Percentiles rank a stretch among this genome's conserved stretches.
Conservation (phyloP, 2,329 filamentous ascomycete species). For the Paecilomyces variotii region DNA sequence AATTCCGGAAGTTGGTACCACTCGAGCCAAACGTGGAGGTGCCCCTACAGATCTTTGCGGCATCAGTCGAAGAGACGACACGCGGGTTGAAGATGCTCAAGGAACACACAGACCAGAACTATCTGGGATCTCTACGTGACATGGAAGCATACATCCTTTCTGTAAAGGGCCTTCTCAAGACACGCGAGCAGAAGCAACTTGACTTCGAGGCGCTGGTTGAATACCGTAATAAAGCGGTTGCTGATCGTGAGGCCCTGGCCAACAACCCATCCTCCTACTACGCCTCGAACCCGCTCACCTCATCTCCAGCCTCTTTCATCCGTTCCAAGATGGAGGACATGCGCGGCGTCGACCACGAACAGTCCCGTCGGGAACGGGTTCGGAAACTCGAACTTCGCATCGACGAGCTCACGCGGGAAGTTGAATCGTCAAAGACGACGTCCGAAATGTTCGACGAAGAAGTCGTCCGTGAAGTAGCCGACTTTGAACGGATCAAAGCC, state of each 20-base stretch:
- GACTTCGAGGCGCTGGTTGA: slow-evolving; percentile 95
- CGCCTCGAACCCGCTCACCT: slow-evolving; percentile 40
- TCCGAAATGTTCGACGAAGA: slow-evolving; percentile 94
- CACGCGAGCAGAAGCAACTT: slow-evolving; percentile 92
- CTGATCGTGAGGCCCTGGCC: slow-evolving; percentile 73
- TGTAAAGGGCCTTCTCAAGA: slow-evolving; percentile 80
- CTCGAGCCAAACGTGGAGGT: slow-evolving; percentile 82
- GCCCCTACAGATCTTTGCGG: slow-evolving; percentile 76
- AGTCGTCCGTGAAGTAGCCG: slow-evolving; percentile 82
- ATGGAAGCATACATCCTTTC: slow-evolving; percentile 93
- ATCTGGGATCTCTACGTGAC: slow-evolving; percentile 82
- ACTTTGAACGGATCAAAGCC: slow-evolving; percentile 95
- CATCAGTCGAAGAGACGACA: slow-evolving; percentile 75
- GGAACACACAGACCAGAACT: slow-evolving; percentile 91
- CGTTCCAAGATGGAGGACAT: slow-evolving; percentile 94
- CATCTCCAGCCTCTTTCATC: slow-evolving; percentile 77
- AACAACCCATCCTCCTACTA: slow-evolving; percentile 55
- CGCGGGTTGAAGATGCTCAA: slow-evolving; percentile 71
- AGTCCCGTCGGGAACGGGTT: slow-evolving; percentile 74
- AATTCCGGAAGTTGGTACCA: slow-evolving; percentile 87
- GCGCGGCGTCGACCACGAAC: slow-evolving; percentile 91
- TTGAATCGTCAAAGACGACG: slow-evolving; percentile 76
- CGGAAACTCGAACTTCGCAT: slow-evolving; percentile 89
- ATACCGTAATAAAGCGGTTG: slow-evolving; percentile 83
- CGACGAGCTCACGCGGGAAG: slow-evolving; percentile 80